Evolutionary conservation across 2,329 filamentous ascomycete species (phyloP).

Genomic region (Neurospora sp.): DNA sequence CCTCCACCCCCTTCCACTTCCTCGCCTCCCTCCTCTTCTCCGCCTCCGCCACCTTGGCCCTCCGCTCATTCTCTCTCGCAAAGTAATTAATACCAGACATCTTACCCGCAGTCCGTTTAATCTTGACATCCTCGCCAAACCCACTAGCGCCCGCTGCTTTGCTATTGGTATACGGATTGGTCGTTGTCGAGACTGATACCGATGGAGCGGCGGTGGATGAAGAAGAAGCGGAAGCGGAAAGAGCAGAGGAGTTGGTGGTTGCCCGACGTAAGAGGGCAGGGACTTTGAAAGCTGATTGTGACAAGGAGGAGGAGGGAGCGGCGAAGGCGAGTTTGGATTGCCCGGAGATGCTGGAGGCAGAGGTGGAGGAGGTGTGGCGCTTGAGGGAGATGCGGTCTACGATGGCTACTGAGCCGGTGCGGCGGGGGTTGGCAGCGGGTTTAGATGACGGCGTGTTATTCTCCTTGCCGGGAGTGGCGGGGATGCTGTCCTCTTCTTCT

Average conservation of each 20-base stretch:
- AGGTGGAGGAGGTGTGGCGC: slow-evolving; percentile 30
- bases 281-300: slow-evolving; percentile 44
- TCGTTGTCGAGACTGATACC: background rate
- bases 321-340: slow-evolving; percentile 18
- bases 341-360: slow-evolving; percentile 16
- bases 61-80: slow-evolving; percentile 47
- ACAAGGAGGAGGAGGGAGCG: slow-evolving; percentile 19
- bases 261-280: slow-evolving; percentile 63
- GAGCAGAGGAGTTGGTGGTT: slow-evolving; percentile 53
- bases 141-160: slow-evolving; percentile 1
- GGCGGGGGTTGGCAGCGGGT: slow-evolving; percentile 20
- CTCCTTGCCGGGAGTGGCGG: background rate
- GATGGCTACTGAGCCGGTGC: slow-evolving; percentile 35
- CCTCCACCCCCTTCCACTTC: slow-evolving; percentile 48
- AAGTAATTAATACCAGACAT: slow-evolving; percentile 51
- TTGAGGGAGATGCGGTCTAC: slow-evolving; percentile 68
- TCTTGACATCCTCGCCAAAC: slow-evolving; percentile 40
- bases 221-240: slow-evolving; percentile 23
- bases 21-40: slow-evolving; percentile 49
- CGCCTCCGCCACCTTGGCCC: slow-evolving; percentile 42
- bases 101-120: slow-evolving; percentile 51
- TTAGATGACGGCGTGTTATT: too few relatives aligned
- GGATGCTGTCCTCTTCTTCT: slow-evolving; percentile 32
- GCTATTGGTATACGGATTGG: background rate
- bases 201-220: slow-evolving; percentile 17